Conservation (phyloP, 139 green algal species). For the Zygnema circumcarinatum region DNA sequence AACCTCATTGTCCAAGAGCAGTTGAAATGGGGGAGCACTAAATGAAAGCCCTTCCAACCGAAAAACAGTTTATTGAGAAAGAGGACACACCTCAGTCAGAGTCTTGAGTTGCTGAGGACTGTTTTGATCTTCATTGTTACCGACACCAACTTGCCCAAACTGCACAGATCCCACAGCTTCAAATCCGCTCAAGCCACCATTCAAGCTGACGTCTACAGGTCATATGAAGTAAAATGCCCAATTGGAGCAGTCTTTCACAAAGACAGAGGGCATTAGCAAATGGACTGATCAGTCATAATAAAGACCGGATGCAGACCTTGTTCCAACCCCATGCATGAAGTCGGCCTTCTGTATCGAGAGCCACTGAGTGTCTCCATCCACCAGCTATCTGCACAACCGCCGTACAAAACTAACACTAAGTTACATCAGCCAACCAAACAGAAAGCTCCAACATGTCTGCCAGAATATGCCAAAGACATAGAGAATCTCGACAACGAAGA, state of each 20-base stretch:
- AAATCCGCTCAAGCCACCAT: background rate
- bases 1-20: background rate
- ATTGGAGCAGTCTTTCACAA: too few species aligned
- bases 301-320: slow-evolving; percentile 78
- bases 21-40: background rate
- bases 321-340: slow-evolving; percentile 90
- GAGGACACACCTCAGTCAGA: background rate
- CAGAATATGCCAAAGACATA: background rate
- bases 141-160: slow-evolving; percentile 55
- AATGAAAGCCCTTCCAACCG: background rate
- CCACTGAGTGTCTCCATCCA: slow-evolving; percentile 87
- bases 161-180: too few species aligned
- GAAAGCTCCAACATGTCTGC: slow-evolving; percentile 31
- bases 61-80: background rate
- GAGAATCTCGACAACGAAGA: slow-evolving; percentile 12
- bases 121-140: slow-evolving; percentile 48
- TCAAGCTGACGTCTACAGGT: background rate
- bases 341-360: slow-evolving; percentile 62
- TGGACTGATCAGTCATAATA: too few species aligned
- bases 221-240: background rate
- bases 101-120: slow-evolving; percentile 35
- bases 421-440: background rate
- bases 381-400: slow-evolving; percentile 67
- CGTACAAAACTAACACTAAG: background rate
- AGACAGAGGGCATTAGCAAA: too few species aligned